Evolutionary conservation across 2,329 filamentous ascomycete species (phyloP).

Genomic region (Paracoccidioides lutzii): DNA sequence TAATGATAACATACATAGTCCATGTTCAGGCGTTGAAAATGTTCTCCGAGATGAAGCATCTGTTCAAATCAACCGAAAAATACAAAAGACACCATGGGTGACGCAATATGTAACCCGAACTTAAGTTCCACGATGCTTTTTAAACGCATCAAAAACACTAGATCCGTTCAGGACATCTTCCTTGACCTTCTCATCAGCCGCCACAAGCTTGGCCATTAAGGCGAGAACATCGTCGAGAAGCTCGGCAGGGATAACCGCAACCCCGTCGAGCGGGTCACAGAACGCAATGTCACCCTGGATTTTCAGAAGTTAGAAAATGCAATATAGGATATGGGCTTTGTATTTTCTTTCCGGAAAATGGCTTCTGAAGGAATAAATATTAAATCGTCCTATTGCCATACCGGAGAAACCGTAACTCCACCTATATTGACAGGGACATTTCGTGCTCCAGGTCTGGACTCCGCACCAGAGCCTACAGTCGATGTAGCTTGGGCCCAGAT

Average conservation of each 20-base stretch:
- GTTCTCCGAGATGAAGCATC: not conserved
- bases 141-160: conserved; percentile 54
- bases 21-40: not conserved
- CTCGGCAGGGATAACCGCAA: conserved; percentile 52
- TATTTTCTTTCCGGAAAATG: too few relatives aligned
- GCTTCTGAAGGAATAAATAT: not conserved
- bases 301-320: not conserved
- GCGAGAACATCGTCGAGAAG: conserved; percentile 49
- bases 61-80: not conserved
- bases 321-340: not conserved
- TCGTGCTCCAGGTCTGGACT: conserved; percentile 29
- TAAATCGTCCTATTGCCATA: conserved; percentile 14
- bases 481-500: conserved; percentile 33
- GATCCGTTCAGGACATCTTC: conserved; percentile 51
- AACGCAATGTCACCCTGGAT: conserved; percentile 53
- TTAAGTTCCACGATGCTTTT: conserved; percentile 35
- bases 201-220: conserved; percentile 41
- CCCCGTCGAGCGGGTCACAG: conserved; percentile 55
- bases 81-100: not conserved
- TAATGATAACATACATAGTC: too few relatives aligned
- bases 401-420: conserved; percentile 31
- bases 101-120: not conserved
- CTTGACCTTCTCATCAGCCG: conserved; percentile 49
- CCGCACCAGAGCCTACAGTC: conserved; percentile 34
- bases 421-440: conserved; percentile 29